phyloP scores from a whole-genome alignment of 192 early-diverging fungal species.

The Thamnidium elegans region DNA sequence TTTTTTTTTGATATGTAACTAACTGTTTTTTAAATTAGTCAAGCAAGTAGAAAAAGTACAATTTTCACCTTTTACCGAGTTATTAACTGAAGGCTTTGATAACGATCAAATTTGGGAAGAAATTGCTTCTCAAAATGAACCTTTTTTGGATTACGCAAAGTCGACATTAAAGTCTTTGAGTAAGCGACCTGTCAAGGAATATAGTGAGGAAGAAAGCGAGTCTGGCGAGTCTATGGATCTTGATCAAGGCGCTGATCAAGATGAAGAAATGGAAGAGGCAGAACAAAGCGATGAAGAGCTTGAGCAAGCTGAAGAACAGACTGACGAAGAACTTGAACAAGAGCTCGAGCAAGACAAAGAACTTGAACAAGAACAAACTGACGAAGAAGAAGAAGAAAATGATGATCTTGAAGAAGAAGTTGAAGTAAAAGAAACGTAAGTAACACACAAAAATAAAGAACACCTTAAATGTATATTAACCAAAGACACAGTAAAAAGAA shows the following conservation, averaged over 20 bases:
- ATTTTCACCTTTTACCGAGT: conserved; percentile 56
- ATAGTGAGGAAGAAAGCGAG: conserved; percentile 36
- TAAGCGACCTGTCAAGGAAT: conserved; percentile 33
- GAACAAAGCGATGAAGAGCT: conserved; percentile 33
- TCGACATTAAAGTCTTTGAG: conserved; percentile 34
- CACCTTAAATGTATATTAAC: background rate
- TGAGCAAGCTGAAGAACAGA: conserved; percentile 39
- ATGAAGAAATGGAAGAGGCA: conserved; percentile 5
- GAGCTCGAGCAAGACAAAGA: conserved; percentile 42
- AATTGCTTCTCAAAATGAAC: conserved; percentile 80
- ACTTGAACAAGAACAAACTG: conserved; percentile 8
- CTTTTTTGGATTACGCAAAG: conserved; percentile 66
- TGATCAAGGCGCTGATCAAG: conserved; percentile 32
- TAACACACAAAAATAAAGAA: no score
- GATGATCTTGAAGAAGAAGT: conserved; percentile 35
- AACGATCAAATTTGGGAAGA: conserved; percentile 94
- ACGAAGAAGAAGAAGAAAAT: conserved; percentile 41
- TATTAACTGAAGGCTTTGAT: conserved; percentile 72
- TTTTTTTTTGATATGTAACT: conserved; percentile 1
- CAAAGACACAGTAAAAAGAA: conserved; percentile 22
- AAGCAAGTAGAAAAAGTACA: conserved; percentile 48
- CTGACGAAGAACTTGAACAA: conserved; percentile 41
- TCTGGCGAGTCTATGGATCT: conserved; percentile 37
- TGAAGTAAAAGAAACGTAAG: conserved; percentile 26
- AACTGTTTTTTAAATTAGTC: conserved; percentile 16